Percentiles rank a stretch among this genome's conserved stretches.
These are phyloP conservation scores for Coprinopsis strossmayeri DNA, from an alignment of 768 basidiomycete species.

Conservation along the genomic window DNA sequence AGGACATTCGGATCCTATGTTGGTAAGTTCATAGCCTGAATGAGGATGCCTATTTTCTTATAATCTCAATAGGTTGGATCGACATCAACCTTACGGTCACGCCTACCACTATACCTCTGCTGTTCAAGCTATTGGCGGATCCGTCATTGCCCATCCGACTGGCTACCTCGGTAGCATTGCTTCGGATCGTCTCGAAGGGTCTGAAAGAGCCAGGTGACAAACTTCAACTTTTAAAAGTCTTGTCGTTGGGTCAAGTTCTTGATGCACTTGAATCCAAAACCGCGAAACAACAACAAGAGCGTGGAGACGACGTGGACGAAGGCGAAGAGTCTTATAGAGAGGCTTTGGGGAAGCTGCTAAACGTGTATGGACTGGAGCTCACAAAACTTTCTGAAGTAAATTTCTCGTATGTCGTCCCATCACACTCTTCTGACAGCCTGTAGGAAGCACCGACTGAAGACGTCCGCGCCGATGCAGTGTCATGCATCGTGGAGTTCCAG, in stretches of 20 bases:
- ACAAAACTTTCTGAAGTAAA: constrained; percentile 78
- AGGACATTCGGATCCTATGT: constrained; percentile 91
- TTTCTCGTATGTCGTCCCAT: constrained; percentile 18
- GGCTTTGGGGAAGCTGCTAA: constrained; percentile 78
- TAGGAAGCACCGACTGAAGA: constrained; percentile 59
- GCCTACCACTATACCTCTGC: constrained; percentile 75
- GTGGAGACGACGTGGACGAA: constrained; percentile 72
- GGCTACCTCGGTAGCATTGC: constrained; percentile 73
- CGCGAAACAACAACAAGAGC: constrained; percentile 53
- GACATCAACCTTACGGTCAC: constrained; percentile 96
- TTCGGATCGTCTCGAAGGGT: constrained; percentile 86
- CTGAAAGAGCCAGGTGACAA: constrained; percentile 89
- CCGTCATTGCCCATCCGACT: constrained; percentile 73
- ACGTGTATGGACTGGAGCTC: constrained; percentile 76
- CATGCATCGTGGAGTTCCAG: constrained; percentile 58
- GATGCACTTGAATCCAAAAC: constrained; percentile 77
- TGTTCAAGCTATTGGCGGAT: constrained; percentile 80
- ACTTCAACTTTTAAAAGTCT: constrained; percentile 81
- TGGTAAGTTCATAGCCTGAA: constrained; percentile 44
- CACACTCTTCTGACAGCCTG: constrained; percentile 6
- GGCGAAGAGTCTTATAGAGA: constrained; percentile 88
- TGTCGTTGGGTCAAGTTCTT: constrained; percentile 79
- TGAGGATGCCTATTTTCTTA: background rate
- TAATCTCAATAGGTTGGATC: constrained; percentile 77
- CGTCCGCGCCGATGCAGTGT: constrained; percentile 56